Evolutionary conservation across 495 filamentous ascomycete genomes (phyloP).

Genomic region (Podospora pseudocomata): DNA sequence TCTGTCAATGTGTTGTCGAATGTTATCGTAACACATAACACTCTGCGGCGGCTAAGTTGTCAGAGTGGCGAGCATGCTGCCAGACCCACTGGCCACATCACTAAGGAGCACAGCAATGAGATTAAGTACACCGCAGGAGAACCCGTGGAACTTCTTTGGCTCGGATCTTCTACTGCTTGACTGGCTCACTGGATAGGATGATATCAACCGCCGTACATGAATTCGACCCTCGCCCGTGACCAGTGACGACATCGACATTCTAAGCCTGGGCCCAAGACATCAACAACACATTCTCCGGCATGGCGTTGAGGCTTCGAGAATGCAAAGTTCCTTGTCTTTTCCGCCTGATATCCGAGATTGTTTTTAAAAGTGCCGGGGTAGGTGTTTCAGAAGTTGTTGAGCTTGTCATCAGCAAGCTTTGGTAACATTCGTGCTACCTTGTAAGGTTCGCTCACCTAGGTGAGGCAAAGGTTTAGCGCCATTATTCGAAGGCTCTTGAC

Average conservation of each 20-base stretch:
- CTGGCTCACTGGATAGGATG: not conserved
- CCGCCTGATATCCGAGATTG: not conserved
- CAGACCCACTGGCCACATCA: not conserved
- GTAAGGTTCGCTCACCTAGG: not conserved
- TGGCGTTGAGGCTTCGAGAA: not conserved
- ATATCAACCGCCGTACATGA: not conserved
- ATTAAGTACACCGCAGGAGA: not conserved
- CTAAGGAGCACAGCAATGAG: not conserved
- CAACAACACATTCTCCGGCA: not conserved
- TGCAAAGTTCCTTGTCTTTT: not conserved
- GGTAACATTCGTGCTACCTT: not conserved
- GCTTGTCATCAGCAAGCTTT: not conserved
- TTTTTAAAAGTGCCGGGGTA: not conserved
- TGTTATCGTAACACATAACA: not conserved
- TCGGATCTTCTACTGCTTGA: not conserved
- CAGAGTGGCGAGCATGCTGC: not conserved
- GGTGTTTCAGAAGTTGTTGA: conserved; percentile 2
- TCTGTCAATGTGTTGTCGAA: not conserved
- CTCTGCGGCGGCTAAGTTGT: not conserved
- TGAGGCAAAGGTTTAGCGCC: not conserved
- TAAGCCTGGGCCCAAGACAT: not conserved
- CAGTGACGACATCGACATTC: not conserved
- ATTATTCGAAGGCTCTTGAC: not conserved
- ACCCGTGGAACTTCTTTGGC: not conserved
- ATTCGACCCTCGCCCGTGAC: not conserved